These are phyloP conservation scores for Fusarium nematophilum DNA, from an alignment of 2,329 filamentous ascomycete genomes.

Conservation along the genomic window DNA sequence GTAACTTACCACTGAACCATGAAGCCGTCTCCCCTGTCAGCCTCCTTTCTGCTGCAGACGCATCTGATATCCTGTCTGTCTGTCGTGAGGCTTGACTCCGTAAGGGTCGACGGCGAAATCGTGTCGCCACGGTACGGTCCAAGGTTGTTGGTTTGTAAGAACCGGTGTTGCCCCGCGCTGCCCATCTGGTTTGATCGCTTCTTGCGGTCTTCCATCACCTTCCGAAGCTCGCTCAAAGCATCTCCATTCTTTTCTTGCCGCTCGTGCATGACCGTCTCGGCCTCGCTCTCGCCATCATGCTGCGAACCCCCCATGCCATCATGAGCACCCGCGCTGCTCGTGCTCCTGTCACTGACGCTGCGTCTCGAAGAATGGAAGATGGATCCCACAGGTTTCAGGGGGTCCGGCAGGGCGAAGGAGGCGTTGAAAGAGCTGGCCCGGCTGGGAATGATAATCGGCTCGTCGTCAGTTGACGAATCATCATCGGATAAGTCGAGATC, in stretches of 20 bases:
- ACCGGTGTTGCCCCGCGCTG: constrained; percentile 49
- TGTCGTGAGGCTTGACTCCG: constrained; percentile 58
- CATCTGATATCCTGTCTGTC: constrained; percentile 64
- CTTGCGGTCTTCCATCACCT: constrained; percentile 65
- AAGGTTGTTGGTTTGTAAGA: constrained; percentile 46
- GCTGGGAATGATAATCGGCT: constrained; percentile 73
- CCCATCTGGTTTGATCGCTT: constrained; percentile 52
- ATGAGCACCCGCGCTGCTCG: constrained; percentile 51
- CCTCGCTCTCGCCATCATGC: constrained; percentile 65
- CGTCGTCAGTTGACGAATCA: constrained; percentile 71
- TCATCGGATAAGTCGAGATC: constrained; percentile 62
- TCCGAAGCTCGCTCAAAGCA: constrained; percentile 70
- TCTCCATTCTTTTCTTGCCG: constrained; percentile 59
- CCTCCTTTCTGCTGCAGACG: constrained; percentile 62
- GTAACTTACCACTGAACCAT: constrained; percentile 72
- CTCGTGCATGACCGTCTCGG: constrained; percentile 68
- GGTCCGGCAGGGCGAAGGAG: constrained; percentile 69
- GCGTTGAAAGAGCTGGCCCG: constrained; percentile 63
- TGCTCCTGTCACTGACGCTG: constrained; percentile 63
- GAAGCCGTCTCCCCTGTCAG: constrained; percentile 62
- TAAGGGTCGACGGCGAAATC: constrained; percentile 64
- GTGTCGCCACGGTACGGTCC: constrained; percentile 51
- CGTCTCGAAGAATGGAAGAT: constrained; percentile 60
- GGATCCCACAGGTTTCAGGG: constrained; percentile 60
- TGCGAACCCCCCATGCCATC: constrained; percentile 51